Base-by-base conservation (phyloP, 2,329 filamentous ascomycete genomes). In the Didymella glomerata region DNA sequence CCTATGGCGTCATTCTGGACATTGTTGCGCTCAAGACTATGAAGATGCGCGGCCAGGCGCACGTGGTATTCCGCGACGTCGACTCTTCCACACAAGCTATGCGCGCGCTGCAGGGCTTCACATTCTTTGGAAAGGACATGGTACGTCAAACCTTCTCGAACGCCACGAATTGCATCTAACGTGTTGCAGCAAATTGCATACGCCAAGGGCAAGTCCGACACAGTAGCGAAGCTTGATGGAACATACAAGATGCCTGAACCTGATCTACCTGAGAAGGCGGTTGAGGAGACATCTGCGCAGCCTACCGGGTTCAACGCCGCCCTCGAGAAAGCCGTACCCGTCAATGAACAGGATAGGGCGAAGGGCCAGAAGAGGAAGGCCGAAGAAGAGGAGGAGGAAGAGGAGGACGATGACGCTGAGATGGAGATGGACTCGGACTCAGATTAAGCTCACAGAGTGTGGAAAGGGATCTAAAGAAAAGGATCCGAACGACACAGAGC, bases 21-120 rank as follows among this genome's bases (percentile, higher is more conserved):
- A 87, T 99, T 20, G 90, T 97, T 48, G 91, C 92, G 28, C 83
- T 97, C 68, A 96, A 93, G 81, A 96, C 92, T 1, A 84, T 84
- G 76, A 92, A 92, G 80, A 97, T 98, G 93, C 90, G 95, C 48
- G 95, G 95, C 3, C 95, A 99, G 79, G 95, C 95, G 62, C 95
- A 98, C 73, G 83, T 99, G 61, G 90, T 95, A 14, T 98, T 93
- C 76, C 87, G 91, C 58, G 94, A 99, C 76, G 83, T 94, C 32
- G 90, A 97, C 67, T 88, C 92, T n/a, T 92, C 93, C 50, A 97
- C 93, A 24, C 92, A 97, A 75, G 95, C 95, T 1, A 92, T 99
- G 92, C 85, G 94, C 65, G 88, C 91, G 11, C 81, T 97, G 47
- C 90, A 98, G 68, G 92, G 91, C 2, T 91, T 92, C 71, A 86